Percentiles rank a stretch among this genome's conserved stretches.
Conservation (phyloP, 2,329 filamentous ascomycete genomes). For the Colletotrichum sp. region DNA sequence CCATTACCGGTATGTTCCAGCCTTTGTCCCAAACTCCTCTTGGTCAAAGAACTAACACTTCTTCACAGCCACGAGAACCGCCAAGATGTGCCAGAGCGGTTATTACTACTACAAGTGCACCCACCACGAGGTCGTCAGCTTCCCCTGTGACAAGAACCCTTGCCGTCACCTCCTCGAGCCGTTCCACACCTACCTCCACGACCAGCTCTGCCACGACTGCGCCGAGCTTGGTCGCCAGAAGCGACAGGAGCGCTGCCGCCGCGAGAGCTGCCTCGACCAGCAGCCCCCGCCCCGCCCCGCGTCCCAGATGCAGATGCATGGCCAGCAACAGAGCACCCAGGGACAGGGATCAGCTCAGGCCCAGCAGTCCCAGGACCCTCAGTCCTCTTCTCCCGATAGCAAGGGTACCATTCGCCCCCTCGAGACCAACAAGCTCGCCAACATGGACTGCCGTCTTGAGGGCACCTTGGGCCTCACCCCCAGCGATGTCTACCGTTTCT, state of each 20-base stretch:
- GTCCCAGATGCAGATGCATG: neutral
- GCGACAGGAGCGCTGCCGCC: neutral
- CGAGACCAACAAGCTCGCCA: conserved; percentile 15
- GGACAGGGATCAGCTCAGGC: neutral
- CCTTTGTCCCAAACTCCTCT: neutral
- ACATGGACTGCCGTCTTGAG: conserved; percentile 24
- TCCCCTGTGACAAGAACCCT: neutral
- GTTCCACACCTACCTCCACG: conserved; percentile 1
- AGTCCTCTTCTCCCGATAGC: neutral
- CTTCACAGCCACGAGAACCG: neutral
- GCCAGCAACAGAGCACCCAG: neutral
- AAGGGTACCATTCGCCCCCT: conserved; percentile 12
- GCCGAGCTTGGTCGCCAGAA: neutral
- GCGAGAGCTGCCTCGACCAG: neutral
- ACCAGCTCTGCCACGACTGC: conserved; percentile 23
- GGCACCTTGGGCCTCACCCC: neutral
- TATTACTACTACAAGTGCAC: conserved; percentile 23
- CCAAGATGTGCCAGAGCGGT: conserved; percentile 19
- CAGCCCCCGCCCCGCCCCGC: neutral
- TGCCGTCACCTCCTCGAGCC: neutral
- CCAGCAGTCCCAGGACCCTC: neutral
- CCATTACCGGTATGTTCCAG: neutral
- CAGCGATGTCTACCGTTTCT: neutral
- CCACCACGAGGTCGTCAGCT: conserved; percentile 16
- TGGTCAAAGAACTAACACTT: neutral